Base-by-base conservation (phyloP, 345 rosid species). In the Boechera divaricarpa region DNA sequence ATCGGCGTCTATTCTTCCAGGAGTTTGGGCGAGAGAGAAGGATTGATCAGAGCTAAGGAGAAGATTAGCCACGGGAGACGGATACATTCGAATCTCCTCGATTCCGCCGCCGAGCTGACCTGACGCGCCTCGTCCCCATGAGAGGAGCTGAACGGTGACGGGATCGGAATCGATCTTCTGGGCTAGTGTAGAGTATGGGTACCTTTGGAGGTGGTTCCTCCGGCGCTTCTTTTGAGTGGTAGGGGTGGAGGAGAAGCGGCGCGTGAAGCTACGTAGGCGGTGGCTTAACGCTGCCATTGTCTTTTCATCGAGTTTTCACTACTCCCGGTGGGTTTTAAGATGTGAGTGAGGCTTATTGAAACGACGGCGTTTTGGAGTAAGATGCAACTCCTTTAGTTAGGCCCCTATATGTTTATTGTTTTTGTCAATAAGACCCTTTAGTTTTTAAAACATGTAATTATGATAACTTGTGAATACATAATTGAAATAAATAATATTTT, bases 91-190 rank as follows among this genome's bases (percentile, higher is more conserved):
- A 45, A 79, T 77, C 82, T 90, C 92, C 73, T 94, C 98, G 31
- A 83, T 83, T 85, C 97, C 95, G 45, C 93, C 97, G 48, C 97
- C 97, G 41, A 94, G 89, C 77, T 94, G 98, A 81, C 98, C 98
- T 21, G 97, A 94, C 32, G 90, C 86, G 12, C 98, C 98, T 77
- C 89, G 86, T 58, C 98, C 98, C 98, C 96, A 94, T 3, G 98
- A 92, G 72, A 86, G 77, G 29, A 92, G 84, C 80, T 94, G 96
- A 49, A 91, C 82, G 0, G 86, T 82, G 21, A 78, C 48, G 15
- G 80, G 44, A 5, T 77, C 72, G 0, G 78, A 55, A 24, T 69
- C 82, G 73, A 77, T 67, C 16, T 77, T 77, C 83, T 9, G 83
- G 90, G 78, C 67, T 78, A 58, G 59, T 74, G 84, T 87, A 86